phyloP scores from a whole-genome alignment of 2,329 filamentous ascomycete genomes.

The Sporothrix phasma region DNA sequence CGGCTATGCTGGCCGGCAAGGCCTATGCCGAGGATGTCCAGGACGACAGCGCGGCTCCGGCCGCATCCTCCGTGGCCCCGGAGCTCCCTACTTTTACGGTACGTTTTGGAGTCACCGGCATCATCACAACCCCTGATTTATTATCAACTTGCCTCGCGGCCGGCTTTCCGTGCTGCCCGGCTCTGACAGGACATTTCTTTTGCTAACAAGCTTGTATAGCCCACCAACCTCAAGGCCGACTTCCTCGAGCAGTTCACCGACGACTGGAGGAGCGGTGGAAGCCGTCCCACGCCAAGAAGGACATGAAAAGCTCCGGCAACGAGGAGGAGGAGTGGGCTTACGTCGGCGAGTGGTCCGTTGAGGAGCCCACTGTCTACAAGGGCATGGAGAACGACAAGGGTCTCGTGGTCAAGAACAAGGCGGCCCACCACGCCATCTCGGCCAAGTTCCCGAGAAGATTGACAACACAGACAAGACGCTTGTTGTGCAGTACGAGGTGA shows the following conservation, averaged over 20 bases:
- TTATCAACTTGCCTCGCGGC: too few species aligned
- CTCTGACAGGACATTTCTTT: not conserved
- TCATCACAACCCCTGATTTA: too few species aligned
- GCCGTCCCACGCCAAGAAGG: slow-evolving; percentile 93
- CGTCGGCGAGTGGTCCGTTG: slow-evolving; percentile 90
- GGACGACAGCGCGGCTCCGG: slow-evolving; percentile 35
- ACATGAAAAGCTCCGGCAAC: slow-evolving; percentile 58
- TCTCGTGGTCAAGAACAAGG: slow-evolving; percentile 94
- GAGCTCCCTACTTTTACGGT: slow-evolving; percentile 81
- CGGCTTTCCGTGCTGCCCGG: slow-evolving; percentile 10
- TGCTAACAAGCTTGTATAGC: slow-evolving; percentile 41
- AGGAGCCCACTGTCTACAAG: slow-evolving; percentile 84
- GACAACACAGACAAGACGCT: slow-evolving; percentile 96
- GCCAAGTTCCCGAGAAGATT: slow-evolving; percentile 94
- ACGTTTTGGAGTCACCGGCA: too few species aligned
- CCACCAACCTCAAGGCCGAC: slow-evolving; percentile 76
- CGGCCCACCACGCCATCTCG: slow-evolving; percentile 97
- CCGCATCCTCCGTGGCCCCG: slow-evolving; percentile 42
- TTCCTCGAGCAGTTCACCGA: slow-evolving; percentile 99
- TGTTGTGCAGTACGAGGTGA: slow-evolving; percentile 98
- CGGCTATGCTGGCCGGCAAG: slow-evolving; percentile 60
- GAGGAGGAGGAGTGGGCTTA: slow-evolving; percentile 95
- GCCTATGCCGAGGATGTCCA: slow-evolving; percentile 57
- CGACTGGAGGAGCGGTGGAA: slow-evolving; percentile 90
- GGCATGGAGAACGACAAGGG: slow-evolving; percentile 93